Base-by-base conservation (phyloP, 768 basidiomycete species). In the Pholiota molesta region DNA sequence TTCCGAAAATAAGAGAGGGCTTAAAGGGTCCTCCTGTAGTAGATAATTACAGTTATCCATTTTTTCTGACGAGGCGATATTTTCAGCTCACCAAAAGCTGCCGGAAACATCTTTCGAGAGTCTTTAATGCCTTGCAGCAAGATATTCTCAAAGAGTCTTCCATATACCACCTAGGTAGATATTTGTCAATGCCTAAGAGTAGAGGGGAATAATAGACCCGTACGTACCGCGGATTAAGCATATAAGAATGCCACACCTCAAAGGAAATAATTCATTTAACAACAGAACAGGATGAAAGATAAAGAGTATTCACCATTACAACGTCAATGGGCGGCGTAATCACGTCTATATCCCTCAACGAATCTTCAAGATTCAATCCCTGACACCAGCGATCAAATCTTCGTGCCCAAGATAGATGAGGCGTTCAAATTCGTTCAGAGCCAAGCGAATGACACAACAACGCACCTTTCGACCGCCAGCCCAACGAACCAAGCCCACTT, bases 401-500 rank as follows among this genome's bases (percentile, higher is more conserved):
- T 37, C 28, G n/a, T 49, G 5, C 31, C 5, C 33, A 10, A 19
- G 3, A 51, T 23, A 26, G 26, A 9, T 35, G 45, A 14, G 29
- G n/a, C 2, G 8, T n/a, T n/a, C 35, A 17, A n/a, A n/a, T n/a
- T n/a, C n/a, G n/a, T 11, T 35, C 31, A 33, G 11, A 45, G 2
- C 19, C 26, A 55, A 13, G 52, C 16, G 37, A 11, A 19, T n/a
- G 19, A 35, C 40, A 37, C 28, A 52, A 16, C 44, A n/a, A 60
- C 67, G 17, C 35, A 77, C 76, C 76, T 65, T 61, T 79, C 77
- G 6, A 76, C 78, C n/a, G 77, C 73, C 55, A 76, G 59, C 1
- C 69, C 72, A 2, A 79, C 76, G 63, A 79, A 77, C 74, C 74
- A 76, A 39, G 66, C 64, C 78, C 77, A 78, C 40, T 69, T 66